Conservation (phyloP, 1,284 basidiomycete genomes). For the Termitomyces sp. region DNA sequence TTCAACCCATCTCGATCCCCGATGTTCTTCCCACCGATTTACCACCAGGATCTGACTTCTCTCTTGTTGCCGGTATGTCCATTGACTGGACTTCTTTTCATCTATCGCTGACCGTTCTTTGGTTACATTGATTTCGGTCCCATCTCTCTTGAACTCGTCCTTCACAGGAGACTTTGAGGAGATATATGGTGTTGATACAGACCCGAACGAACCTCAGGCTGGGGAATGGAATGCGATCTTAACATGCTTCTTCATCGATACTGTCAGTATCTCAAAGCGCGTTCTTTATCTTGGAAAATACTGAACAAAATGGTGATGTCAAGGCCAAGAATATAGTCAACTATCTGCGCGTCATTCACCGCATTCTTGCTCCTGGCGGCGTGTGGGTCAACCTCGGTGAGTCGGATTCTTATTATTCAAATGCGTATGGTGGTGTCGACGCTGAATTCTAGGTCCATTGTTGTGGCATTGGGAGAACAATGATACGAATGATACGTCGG, state of each 20-base stretch:
- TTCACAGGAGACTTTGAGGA: conserved; percentile 84
- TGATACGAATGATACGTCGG: conserved; percentile 69
- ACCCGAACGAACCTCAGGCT: conserved; percentile 56
- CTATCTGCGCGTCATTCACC: conserved; percentile 80
- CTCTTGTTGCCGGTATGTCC: conserved; percentile 72
- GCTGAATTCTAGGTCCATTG: conserved; percentile 61
- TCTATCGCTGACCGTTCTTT: too few relatives aligned
- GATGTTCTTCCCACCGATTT: conserved; percentile 79
- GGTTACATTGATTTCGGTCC: background rate
- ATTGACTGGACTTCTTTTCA: background rate
- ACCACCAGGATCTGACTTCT: conserved; percentile 63
- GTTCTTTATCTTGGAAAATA: background rate
- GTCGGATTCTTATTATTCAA: background rate
- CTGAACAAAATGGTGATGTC: background rate
- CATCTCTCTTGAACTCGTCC: background rate
- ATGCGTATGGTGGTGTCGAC: background rate
- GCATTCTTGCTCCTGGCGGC: conserved; percentile 75
- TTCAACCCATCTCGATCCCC: conserved; percentile 70
- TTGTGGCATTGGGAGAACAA: conserved; percentile 98
- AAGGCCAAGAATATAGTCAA: conserved; percentile 91
- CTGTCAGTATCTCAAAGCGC: conserved; percentile 42
- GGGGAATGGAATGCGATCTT: conserved; percentile 86
- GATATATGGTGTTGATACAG: conserved; percentile 66
- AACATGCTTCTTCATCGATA: conserved; percentile 98
- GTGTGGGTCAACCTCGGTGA: conserved; percentile 88